A percentile compares a stretch with the other conserved stretches of the same genome.
Conservation (phyloP, 2,329 filamentous ascomycete genomes). For the Hymenoscyphus scutula region DNA sequence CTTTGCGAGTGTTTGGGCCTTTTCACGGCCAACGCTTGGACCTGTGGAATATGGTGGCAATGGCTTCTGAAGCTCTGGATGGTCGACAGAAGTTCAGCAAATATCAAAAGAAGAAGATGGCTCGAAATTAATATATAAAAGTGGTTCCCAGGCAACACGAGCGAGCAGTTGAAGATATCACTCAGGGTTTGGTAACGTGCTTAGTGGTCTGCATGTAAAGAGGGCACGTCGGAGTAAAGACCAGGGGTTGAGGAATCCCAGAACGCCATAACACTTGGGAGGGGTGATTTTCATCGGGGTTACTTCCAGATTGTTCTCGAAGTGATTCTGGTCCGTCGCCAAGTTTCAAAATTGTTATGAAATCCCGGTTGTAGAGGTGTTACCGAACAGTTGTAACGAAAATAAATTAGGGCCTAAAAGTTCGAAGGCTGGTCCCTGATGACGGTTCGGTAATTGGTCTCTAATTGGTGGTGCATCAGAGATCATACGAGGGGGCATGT, state of each 20-base stretch:
- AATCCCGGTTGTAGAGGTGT: neutral
- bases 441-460: no score
- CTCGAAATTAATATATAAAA: neutral
- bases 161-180: neutral
- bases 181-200: neutral
- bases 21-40: conserved; percentile 4
- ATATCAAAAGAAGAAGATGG: neutral
- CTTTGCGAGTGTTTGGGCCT: neutral
- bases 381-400: neutral
- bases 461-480: no score
- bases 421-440: neutral
- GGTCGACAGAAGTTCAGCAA: neutral
- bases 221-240: no score
- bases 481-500: neutral
- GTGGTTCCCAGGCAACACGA: conserved; percentile 2
- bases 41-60: neutral
- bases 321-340: neutral
- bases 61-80: neutral
- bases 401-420: neutral
- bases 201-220: neutral
- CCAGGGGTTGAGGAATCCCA: neutral
- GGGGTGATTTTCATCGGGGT: neutral
- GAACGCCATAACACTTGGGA: neutral
- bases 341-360: neutral
- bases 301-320: conserved; percentile 2